Conservation (phyloP, 176 grass and related monocot species). For the Chrysopogon serrulatus region DNA sequence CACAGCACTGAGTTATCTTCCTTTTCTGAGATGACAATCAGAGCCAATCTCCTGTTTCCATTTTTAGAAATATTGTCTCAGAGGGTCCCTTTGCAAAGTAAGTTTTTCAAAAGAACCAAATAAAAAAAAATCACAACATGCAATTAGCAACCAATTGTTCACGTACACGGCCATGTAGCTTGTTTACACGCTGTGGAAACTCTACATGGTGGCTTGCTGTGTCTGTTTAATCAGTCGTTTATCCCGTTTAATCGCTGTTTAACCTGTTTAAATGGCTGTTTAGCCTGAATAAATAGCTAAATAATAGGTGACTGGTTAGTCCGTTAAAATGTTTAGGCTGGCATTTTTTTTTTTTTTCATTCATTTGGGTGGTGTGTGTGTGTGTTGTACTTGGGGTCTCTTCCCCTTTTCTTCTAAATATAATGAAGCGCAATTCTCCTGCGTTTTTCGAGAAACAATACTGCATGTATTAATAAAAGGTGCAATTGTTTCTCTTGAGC, state of each 20-base stretch:
- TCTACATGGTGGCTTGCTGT: not conserved
- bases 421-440: too few relatives aligned
- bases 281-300: not conserved
- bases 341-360: not conserved
- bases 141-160: not conserved
- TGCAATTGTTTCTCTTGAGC: too few relatives aligned
- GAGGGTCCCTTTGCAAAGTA: not conserved
- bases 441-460: too few relatives aligned
- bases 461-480: too few relatives aligned
- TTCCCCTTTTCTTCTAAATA: too few relatives aligned
- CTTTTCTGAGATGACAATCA: not conserved
- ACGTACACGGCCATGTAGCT: too few relatives aligned
- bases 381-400: too few relatives aligned
- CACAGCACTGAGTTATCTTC: not conserved
- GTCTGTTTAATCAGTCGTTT: not conserved
- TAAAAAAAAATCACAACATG: not conserved
- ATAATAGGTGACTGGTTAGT: not conserved
- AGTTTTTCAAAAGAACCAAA: not conserved
- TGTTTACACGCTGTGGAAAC: too few relatives aligned
- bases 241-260: not conserved
- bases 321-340: too few relatives aligned
- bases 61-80: not conserved
- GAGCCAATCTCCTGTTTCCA: not conserved
- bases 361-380: too few relatives aligned
- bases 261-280: too few relatives aligned